Base-by-base conservation (phyloP, 2,329 filamentous ascomycete species). In the Penicillium olsonii region DNA sequence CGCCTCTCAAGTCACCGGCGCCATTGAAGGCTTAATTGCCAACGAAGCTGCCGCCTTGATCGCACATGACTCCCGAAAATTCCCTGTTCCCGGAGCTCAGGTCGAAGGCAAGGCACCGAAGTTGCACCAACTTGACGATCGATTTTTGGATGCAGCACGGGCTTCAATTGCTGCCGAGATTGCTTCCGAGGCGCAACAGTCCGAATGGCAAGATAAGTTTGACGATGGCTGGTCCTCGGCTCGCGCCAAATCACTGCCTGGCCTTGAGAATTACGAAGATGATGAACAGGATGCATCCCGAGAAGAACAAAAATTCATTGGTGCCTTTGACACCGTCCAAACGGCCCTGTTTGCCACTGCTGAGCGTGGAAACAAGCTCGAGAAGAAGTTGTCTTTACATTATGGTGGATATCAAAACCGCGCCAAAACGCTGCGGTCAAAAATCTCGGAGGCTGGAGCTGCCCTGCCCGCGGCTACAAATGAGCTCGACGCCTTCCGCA, bases 401-500 rank as follows among this genome's bases (percentile, higher is more conserved):
- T 84, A 95, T 2, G 92, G 92, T 19, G 94, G 94, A 12, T 99
- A 99, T 73, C 86, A 92, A 68, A 85, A 91, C 60, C 87, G 94
- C 26, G 85, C 90, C 27, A 91, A 91, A 70, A 85, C 84, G 60
- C 80, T 99, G 20, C 83, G 84, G 18, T 81, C 85, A 52, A 97
- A 96, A 75, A 88, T 95, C 54, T 71, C 74, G 15, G 88, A 91
- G 57, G 89, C 90, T 1, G 83, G 84, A 20, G 82, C 84, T 17
- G 87, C 87, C 2, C 78, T 96, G 12, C 83, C 87, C 49, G 88
- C 88, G 73, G 87, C 88, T 2, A 83, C 75, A 40, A 76, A 84
- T 45, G 88, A 90, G 1, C 77, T 95, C 0, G 82, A 87, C 60
- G 84, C 85, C 1, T 91, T 92, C 72, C 82, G 82, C 59, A 87